Evolutionary conservation across 345 rosid genomes (phyloP).

Genomic region (Camelina sativa): DNA sequence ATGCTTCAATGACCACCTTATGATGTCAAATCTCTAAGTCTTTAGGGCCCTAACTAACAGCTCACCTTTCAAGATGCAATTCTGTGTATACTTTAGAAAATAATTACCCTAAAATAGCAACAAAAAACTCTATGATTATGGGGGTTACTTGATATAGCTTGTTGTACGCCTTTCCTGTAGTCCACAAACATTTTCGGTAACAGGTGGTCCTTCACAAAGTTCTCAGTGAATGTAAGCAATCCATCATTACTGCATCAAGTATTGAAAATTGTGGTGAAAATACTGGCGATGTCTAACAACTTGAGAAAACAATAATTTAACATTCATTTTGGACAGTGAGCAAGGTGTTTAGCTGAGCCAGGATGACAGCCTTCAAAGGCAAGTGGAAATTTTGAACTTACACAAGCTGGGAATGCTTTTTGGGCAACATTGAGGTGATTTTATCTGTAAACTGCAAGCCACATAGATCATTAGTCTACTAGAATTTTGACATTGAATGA

Average conservation of each 20-base stretch:
- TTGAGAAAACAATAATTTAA: conserved; percentile 24
- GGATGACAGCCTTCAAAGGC: conserved; percentile 22
- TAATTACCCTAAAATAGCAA: conserved; percentile 26
- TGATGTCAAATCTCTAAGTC: conserved; percentile 12
- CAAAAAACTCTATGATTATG: conserved; percentile 30
- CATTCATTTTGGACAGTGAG: conserved; percentile 27
- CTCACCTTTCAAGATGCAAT: conserved; percentile 26
- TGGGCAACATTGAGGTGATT: conserved; percentile 81
- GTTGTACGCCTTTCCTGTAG: conserved; percentile 96
- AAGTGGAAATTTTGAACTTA: conserved; percentile 48
- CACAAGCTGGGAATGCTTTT: conserved; percentile 89
- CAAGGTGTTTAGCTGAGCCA: conserved; percentile 17
- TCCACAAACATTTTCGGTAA: conserved; percentile 97
- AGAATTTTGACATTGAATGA: conserved; percentile 21
- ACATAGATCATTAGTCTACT: conserved; percentile 40
- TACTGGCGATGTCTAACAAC: conserved; percentile 13
- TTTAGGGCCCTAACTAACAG: conserved; percentile 24
- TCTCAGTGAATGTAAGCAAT: conserved; percentile 90
- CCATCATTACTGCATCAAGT: conserved; percentile 84
- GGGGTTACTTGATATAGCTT: conserved; percentile 96
- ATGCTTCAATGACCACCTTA: conserved; percentile 25
- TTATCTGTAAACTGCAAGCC: conserved; percentile 91
- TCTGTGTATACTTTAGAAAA: conserved; percentile 20
- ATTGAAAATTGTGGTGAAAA: conserved; percentile 15
- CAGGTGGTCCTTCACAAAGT: conserved; percentile 96